Evolutionary conservation across 805 yeast species (phyloP), one percentile per base, ranked within the genome.

Genomic region (Priceomyces melissophilus): DNA sequence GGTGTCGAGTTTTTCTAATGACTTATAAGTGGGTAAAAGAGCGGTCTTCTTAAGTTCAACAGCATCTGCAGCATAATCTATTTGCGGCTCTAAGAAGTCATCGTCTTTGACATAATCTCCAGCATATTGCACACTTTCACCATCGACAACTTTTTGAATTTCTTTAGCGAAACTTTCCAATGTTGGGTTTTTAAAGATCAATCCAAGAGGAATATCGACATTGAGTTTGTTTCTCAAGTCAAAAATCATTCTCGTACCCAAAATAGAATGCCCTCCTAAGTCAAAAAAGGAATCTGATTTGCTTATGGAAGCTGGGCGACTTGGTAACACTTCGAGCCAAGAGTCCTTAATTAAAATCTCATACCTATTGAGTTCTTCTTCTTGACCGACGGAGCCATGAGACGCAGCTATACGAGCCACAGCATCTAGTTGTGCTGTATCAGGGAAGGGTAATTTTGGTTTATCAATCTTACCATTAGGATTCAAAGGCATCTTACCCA

Each of bases 391-490:
- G 14, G 68, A 71, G 13, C 42, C 50, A 8, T 66, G 72, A 26
- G 47, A 34, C 13, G 75, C 60, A 35, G 78, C 75, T 37, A 63
- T 50, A 46, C 70, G 65, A 10, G 95, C 80, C 35, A 88, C 96
- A 12, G 81, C 73, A 26, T 82, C 80, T 48, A 93, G 71, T 65
- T 91, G 96, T 12, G 84, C 91, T 16, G 86, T 76, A 42, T 87
- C 87, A 40, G 99, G 99, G 78, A 86, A 88, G 35, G 96, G 98
- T 46, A 93, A 71, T 56, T 91, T 89, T 29, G 98, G 98, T 69
- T 93, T 93, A 69, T 93, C 99, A 43, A 93, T 88, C 65, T 93
- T 93, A 53, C 99, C 99, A 61, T 93, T 93, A 44, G 99, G 99
- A 66, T 93, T 93, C 65, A 93, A 73, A 17, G 99, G 99, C 58